Evolutionary conservation across 2,329 filamentous ascomycete species (phyloP).

Genomic region (Penicillium sp.): DNA sequence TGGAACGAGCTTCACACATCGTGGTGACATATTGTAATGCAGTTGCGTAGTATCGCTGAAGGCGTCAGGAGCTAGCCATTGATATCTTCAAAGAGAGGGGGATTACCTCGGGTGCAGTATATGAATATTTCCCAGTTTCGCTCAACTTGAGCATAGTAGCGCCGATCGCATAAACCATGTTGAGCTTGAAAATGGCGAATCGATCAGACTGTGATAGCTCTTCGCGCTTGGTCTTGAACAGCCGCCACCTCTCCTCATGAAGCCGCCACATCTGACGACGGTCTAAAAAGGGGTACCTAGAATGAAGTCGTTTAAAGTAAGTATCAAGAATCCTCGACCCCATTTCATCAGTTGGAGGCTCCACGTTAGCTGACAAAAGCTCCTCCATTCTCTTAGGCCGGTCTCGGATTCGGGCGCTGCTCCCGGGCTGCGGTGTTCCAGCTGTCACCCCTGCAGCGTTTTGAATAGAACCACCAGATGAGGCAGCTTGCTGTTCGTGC

Average conservation of each 20-base stretch:
- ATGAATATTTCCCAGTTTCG: constrained; percentile 41
- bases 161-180: constrained; percentile 54
- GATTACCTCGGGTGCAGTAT: constrained; percentile 44
- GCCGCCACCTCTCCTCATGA: constrained; percentile 42
- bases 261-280: constrained; percentile 46
- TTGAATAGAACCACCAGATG: constrained; percentile 18
- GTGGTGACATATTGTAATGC: constrained; percentile 51
- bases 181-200: constrained; percentile 52
- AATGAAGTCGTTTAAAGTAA: constrained; percentile 49
- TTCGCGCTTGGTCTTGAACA: constrained; percentile 38
- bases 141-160: constrained; percentile 50
- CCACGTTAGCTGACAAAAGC: constrained; percentile 37
- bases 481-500: constrained; percentile 14
- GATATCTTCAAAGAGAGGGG: no score
- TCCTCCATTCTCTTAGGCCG: constrained; percentile 31
- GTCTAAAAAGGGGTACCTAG: constrained; percentile 52
- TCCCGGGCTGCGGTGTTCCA: constrained; percentile 14
- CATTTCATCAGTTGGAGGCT: constrained; percentile 49
- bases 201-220: constrained; percentile 36
- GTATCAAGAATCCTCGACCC: constrained; percentile 46
- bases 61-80: background rate
- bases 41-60: constrained; percentile 49
- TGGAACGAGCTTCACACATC: constrained; percentile 49
- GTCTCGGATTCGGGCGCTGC: constrained; percentile 23
- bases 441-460: background rate